These are phyloP conservation scores for Ulota crispa DNA, from an alignment of 225 moss, liverwort and hornwort species.

Conservation along the genomic window DNA sequence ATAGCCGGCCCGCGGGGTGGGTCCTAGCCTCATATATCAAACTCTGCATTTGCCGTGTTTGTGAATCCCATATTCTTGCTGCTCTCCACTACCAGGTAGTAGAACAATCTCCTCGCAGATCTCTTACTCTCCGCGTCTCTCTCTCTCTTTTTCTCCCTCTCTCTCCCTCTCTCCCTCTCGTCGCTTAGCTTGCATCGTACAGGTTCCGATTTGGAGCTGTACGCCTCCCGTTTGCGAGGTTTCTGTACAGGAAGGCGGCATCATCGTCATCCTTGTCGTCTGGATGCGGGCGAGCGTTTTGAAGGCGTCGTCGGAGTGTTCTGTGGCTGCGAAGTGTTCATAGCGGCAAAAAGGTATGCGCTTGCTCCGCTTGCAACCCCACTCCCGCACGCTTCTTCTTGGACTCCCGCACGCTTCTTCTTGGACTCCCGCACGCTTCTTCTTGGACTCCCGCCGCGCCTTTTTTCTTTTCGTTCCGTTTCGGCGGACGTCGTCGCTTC, in stretches of 20 bases:
- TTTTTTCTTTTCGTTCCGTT: not conserved
- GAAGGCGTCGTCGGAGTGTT: not conserved
- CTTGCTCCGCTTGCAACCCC: not conserved
- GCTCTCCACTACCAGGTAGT: not conserved
- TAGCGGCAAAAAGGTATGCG: slow-evolving; percentile 27
- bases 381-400: not conserved
- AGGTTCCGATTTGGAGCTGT: not conserved
- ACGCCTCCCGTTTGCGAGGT: no score
- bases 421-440: not conserved
- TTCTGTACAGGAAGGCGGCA: not conserved
- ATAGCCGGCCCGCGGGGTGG: slow-evolving; percentile 13
- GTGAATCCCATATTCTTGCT: not conserved
- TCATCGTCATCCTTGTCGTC: not conserved
- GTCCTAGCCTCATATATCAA: slow-evolving; percentile 8
- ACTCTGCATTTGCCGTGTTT: not conserved
- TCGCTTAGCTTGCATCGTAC: not conserved
- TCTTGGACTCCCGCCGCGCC: not conserved
- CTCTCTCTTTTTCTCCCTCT: no score
- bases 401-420: not conserved
- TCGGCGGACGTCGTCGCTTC: not conserved
- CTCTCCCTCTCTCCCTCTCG: no score
- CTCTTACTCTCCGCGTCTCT: not conserved
- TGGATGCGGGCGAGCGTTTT: not conserved
- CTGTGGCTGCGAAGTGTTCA: not conserved
- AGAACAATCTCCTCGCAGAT: slow-evolving; percentile 8